A percentile compares a stretch with the other conserved stretches of the same genome.
Conservation (phyloP, 768 basidiomycete species). For the Pleurotus eryngii region DNA sequence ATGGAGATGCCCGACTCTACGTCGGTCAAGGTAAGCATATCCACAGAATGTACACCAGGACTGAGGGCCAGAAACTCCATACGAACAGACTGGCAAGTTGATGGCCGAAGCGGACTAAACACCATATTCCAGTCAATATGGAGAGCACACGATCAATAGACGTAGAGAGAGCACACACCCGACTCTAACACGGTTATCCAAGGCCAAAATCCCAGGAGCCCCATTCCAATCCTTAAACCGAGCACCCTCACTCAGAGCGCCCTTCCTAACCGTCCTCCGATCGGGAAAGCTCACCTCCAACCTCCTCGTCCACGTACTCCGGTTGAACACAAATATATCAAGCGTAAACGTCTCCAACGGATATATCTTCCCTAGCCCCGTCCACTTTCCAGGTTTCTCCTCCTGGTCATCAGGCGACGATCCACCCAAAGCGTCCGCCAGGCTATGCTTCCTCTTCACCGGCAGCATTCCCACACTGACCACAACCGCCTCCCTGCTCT, state of each 20-base stretch:
- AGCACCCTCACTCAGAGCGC: slow-evolving; percentile 24
- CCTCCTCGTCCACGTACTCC: slow-evolving; percentile 67
- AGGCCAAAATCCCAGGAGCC: slow-evolving; percentile 61
- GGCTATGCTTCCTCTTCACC: background rate
- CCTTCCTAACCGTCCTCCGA: slow-evolving; percentile 41
- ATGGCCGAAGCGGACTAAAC: slow-evolving; percentile 69
- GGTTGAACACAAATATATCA: slow-evolving; percentile 88
- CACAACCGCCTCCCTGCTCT: slow-evolving; percentile 56
- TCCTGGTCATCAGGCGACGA: slow-evolving; percentile 14
- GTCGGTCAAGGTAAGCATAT: slow-evolving; percentile 70
- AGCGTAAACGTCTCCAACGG: slow-evolving; percentile 74
- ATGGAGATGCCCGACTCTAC: slow-evolving; percentile 69
- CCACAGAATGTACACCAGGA: slow-evolving; percentile 77
- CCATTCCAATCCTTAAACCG: slow-evolving; percentile 30
- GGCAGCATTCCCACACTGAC: slow-evolving; percentile 62
- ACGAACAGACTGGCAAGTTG: slow-evolving; percentile 80
- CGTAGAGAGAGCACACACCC: slow-evolving; percentile 52
- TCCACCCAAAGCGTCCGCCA: slow-evolving; percentile 10
- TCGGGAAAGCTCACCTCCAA: slow-evolving; percentile 76
- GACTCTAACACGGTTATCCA: slow-evolving; percentile 76
- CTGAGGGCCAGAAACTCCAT: slow-evolving; percentile 82
- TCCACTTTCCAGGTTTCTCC: slow-evolving; percentile 8
- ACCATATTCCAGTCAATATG: slow-evolving; percentile 4
- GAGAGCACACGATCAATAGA: slow-evolving; percentile 1
- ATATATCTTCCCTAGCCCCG: slow-evolving; percentile 49